Base-by-base conservation (phyloP, 2,329 filamentous ascomycete genomes). In the Hymenoscyphus occultus region DNA sequence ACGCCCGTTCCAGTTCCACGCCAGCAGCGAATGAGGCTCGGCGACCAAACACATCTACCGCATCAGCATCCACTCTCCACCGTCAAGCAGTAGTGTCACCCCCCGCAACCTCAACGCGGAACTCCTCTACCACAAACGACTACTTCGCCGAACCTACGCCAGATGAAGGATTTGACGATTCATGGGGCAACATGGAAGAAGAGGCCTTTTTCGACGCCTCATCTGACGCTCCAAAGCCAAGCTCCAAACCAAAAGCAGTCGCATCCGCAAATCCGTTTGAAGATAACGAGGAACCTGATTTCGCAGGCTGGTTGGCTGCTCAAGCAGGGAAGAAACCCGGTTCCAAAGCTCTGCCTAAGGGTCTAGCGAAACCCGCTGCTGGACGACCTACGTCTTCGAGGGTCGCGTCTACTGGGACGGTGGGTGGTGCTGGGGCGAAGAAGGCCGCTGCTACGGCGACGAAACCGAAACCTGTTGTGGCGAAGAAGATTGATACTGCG, bases 301-400 rank as follows among this genome's bases (percentile, higher is more conserved):
- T 99, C 77, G 94, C 93, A 5, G 93, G 93, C 5, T 98, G 95
- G 93, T 78, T 98, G 28, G 93, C 92, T 13, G 93, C 93, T 13
- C 92, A 97, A 75, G 87, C 90, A 5, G 84, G 89, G 68, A 97
- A 96, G 79, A 83, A 83, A 73, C 77, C 65, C 61, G 74, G 54
- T 10, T 68, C 75, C 1, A 95, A 91, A 70, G 80, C 89, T 2
- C 75, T 98, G 63, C 93, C 94, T 0, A 99, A 96, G 78, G 94
- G 94, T 0, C 76, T 98, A 32, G 79, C 82, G 1, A 97, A 96
- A 77, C 73, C 84, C 1, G 66, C 77, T 0, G 69, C 64, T 48
- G 63, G 54, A 10, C 64, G 75, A 65, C 75, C 78, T 48, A 73
- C 73, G 10, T 70, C 75, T 3, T 76, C 76, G 65, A 76, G 80